These are phyloP conservation scores for Heliophila coronopifolia DNA, from an alignment of 441 rosid species.

Conservation along the genomic window DNA sequence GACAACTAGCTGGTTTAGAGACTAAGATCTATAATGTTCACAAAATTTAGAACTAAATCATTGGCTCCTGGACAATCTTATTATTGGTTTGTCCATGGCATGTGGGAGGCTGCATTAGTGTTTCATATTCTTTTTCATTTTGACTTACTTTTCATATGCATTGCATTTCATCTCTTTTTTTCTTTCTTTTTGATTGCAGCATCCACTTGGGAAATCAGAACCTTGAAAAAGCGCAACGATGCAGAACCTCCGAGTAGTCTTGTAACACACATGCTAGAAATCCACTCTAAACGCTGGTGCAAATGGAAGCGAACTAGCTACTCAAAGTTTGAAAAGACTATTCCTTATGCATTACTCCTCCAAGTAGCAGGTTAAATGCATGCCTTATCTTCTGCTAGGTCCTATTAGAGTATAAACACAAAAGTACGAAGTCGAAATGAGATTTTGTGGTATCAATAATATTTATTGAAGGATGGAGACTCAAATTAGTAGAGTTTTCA, in stretches of 20 bases:
- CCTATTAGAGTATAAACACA: constrained; percentile 1
- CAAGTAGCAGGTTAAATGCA: constrained; percentile 76
- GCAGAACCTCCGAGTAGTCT: constrained; percentile 59
- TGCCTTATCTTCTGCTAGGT: constrained; percentile 7
- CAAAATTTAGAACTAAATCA: constrained; percentile 5
- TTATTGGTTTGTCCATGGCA: constrained; percentile 11
- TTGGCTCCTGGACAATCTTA: not conserved
- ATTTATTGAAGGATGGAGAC: not conserved
- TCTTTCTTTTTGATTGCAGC: constrained; percentile 45
- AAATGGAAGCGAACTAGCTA: constrained; percentile 68
- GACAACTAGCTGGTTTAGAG: no score
- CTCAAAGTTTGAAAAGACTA: constrained; percentile 87
- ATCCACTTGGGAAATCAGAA: constrained; percentile 92
- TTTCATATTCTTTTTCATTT: constrained; percentile 10
- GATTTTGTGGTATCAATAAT: constrained; percentile 2
- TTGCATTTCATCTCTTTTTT: constrained; percentile 6
- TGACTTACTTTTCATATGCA: not conserved
- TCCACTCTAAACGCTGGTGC: constrained; percentile 62
- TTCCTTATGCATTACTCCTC: constrained; percentile 69
- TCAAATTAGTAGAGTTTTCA: no score
- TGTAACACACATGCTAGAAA: constrained; percentile 83
- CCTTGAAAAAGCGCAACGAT: constrained; percentile 59
- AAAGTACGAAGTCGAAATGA: constrained; percentile 5
- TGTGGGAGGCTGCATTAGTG: constrained; percentile 1
- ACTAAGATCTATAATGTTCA: no score